A percentile compares a stretch with the other conserved stretches of the same genome.
phyloP scores from a whole-genome alignment of 2,329 filamentous ascomycete species.

The Sporothrix pallida region DNA sequence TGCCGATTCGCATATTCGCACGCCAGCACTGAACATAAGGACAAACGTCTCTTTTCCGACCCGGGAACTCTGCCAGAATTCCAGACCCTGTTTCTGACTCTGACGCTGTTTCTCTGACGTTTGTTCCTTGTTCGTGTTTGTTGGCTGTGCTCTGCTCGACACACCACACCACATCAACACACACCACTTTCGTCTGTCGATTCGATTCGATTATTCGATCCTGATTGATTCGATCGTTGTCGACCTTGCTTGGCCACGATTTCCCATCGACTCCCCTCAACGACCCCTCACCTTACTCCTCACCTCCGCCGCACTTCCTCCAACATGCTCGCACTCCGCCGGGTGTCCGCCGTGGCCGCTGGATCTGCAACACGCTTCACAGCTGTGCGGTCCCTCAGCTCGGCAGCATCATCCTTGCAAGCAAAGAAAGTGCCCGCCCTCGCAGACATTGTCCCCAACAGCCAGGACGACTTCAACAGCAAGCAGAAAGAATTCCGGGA shows the following conservation, averaged over 20 bases:
- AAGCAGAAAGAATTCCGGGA: slow-evolving; percentile 89
- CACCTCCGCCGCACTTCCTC: not conserved
- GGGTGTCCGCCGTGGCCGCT: not conserved
- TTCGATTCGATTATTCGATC: no score
- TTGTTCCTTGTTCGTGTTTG: slow-evolving; percentile 11
- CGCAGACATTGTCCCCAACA: slow-evolving; percentile 78
- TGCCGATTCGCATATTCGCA: slow-evolving; percentile 15
- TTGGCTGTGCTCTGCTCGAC: slow-evolving; percentile 16
- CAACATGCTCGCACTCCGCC: slow-evolving; percentile 50
- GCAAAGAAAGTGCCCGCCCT: slow-evolving; percentile 68
- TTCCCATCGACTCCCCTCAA: not conserved
- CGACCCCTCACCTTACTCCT: slow-evolving; percentile 6
- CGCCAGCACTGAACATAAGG: slow-evolving; percentile 16
- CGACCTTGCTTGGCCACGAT: not conserved
- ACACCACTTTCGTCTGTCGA: not conserved
- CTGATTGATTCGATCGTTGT: not conserved
- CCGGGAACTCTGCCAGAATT: slow-evolving; percentile 3
- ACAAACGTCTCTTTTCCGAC: not conserved
- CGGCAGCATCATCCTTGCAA: slow-evolving; percentile 51
- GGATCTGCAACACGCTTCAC: slow-evolving; percentile 50
- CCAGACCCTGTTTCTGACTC: not conserved
- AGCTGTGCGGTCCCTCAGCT: slow-evolving; percentile 58
- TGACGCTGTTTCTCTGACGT: not conserved
- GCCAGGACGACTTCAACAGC: slow-evolving; percentile 75
- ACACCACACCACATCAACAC: not conserved